Evolutionary conservation across 768 basidiomycete species (phyloP).

Genomic region (Calocybe indica): DNA sequence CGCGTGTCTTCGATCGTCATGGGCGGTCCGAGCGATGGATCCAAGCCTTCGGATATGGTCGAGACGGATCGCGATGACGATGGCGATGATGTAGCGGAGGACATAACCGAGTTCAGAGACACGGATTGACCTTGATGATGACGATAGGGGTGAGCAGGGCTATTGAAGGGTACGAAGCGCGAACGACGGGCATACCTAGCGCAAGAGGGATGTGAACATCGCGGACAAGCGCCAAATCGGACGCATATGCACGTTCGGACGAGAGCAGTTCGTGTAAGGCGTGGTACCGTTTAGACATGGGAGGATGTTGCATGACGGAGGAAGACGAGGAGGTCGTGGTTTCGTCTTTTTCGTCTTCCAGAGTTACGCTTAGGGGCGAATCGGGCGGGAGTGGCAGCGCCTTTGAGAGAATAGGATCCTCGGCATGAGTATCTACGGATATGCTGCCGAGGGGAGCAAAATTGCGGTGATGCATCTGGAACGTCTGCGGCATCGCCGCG

Average conservation of each 20-base stretch:
- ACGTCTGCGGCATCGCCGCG: conserved; percentile 10
- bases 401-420: conserved; percentile 13
- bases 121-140: background rate
- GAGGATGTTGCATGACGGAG: conserved; percentile 16
- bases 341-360: conserved; percentile 19
- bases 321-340: conserved; percentile 18
- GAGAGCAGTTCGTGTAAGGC: conserved; percentile 74
- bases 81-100: conserved; percentile 18
- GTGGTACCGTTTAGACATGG: conserved; percentile 66
- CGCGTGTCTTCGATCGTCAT: conserved; percentile 69
- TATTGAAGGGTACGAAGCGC: conserved; percentile 24
- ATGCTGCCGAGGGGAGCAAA: conserved; percentile 18
- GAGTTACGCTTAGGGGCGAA: conserved; percentile 19
- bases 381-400: conserved; percentile 19
- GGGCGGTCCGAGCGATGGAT: conserved; percentile 41
- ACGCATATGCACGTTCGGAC: conserved; percentile 77
- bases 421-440: conserved; percentile 13
- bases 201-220: conserved; percentile 78
- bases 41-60: conserved; percentile 43
- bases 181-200: conserved; percentile 42
- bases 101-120: background rate
- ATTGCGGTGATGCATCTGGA: conserved; percentile 22
- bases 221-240: conserved; percentile 74
- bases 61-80: background rate
- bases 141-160: conserved; percentile 2